Base-by-base conservation (phyloP, 176 grass and related monocot species). In the Urochloa ruziziensis region DNA sequence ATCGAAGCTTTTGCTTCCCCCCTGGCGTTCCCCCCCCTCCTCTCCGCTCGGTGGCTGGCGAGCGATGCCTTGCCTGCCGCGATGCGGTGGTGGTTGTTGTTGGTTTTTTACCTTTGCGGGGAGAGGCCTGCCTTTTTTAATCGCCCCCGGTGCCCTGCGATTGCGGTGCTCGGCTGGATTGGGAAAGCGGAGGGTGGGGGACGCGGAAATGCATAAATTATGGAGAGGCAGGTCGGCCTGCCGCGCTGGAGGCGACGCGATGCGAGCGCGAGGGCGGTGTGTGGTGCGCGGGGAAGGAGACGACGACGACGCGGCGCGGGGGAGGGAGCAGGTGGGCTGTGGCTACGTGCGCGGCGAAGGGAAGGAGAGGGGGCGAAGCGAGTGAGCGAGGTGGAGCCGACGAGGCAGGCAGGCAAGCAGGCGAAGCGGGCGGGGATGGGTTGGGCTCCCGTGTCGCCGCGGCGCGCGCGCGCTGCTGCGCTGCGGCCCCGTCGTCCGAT, bases 1-100 rank as follows among this genome's bases (percentile, higher is more conserved):
- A 84, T 91, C 84, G 71, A 89, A 89, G 69, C 84, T 76, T 82
- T 92, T 86, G 83, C 89, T 86, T 39, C 46, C 67, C 9, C 42
- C 48, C n/a, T 54, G 13, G 25, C 62, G 64, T 78, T 80, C 23
- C 49, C 68, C 75, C 58, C 65, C 16, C 65, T 79, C 80, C 75
- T 56, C 53, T 68, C 82, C 53, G 77, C n/a, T n/a, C 85, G n/a
- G n/a, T n/a, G 77, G 87, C 77, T 80, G 77, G 77, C 77, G 61
- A 51, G 47, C 48, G 47, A 53, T 75, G 72, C 72, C 72, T 75
- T 52, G 77, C 73, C 52, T 80, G 77, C 72, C 47, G 49, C 68
- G 86, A 75, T 80, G 74, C 76, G 78, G 75, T 86, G 78, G 78
- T 85, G 71, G 81, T 85, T 49, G 82, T 61, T n/a, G n/a, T 72